Base-by-base conservation (phyloP, 176 grass and related monocot genomes). In the Hordeum marinum region DNA sequence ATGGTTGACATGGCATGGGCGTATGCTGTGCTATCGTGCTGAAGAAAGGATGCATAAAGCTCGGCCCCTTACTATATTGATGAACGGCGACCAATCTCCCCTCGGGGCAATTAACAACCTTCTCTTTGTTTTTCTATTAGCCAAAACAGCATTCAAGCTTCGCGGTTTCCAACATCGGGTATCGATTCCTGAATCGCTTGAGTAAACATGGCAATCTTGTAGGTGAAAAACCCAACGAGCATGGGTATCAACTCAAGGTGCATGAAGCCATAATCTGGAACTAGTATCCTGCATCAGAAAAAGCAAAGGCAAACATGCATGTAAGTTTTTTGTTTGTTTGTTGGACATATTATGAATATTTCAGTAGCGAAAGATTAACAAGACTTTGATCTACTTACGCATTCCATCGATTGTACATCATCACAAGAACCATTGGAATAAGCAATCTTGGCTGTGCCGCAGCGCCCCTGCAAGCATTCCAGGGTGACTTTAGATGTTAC, bases 171-270 rank as follows among this genome's bases (percentile, higher is more conserved):
- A 62, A 50, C 81, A 71, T 61, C 46, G 59, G 85, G 81, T 34
- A 98, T 23, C 59, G 82, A 89, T 3, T 90, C 96, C 66, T 94
- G 75, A 57, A 99, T 90, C 78, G 96, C 90, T 88, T 94, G 93
- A 77, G 72, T 71, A 61, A 96, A 99, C 24, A 88, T 96, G 45
- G 96, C 85, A 81, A 94, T 70, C 88, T 99, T 96, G 76, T 99
- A 96, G 32, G 96, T 96, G 72, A 99, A 99, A 71, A 99, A 92
- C 14, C 96, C 96, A 66, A 99, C 86, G 64, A 99, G 91, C 90
- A 96, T 94, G 20, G 93, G 91, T 96, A 99, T 99, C 89, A 99
- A 82, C 84, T 99, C 59, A 80, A 99, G 85, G 86, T 99, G 93
- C 84, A 99, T 91, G 81, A 96, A 87, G 9, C 82, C 88, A 79